Percentiles rank a stretch among this genome's conserved stretches.
Conservation (phyloP, 1,284 basidiomycete genomes). For the Apiotrichum sp. region DNA sequence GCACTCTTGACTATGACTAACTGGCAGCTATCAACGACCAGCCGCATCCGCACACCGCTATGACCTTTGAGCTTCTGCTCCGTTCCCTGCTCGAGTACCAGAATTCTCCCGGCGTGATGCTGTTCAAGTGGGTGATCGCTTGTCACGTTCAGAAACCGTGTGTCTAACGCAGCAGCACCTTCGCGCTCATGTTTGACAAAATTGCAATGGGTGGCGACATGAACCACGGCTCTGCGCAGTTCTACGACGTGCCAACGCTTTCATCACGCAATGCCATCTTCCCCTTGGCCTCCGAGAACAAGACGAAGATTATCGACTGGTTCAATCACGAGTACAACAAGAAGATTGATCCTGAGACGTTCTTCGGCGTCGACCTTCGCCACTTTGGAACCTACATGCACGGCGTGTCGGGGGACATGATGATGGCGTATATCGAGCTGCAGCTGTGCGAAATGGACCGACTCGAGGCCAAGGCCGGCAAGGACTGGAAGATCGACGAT, state of each 20-base stretch:
- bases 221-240: conserved; percentile 34
- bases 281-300: conserved; percentile 17
- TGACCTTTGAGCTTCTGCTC: conserved; percentile 12
- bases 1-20: neutral
- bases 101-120: conserved; percentile 4
- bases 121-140: conserved; percentile 10
- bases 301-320: conserved; percentile 18
- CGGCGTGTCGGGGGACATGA: conserved; percentile 28
- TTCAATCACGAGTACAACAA: conserved; percentile 15
- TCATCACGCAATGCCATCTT: conserved; percentile 32
- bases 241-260: conserved; percentile 39
- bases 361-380: conserved; percentile 28
- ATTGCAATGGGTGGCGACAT: conserved; percentile 35
- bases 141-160: neutral
- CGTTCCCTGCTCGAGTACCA: conserved; percentile 5
- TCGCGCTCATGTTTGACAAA: conserved; percentile 31
- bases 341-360: neutral
- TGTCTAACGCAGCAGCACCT: conserved; percentile 19
- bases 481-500: conserved; percentile 12
- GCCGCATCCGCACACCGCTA: neutral
- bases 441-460: conserved; percentile 40
- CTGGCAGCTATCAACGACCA: conserved; percentile 34
- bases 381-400: conserved; percentile 24
- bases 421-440: conserved; percentile 33
- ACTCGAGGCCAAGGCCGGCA: conserved; percentile 14